phyloP scores from a whole-genome alignment of 1,284 basidiomycete genomes.

The Cryptococcus sp. region DNA sequence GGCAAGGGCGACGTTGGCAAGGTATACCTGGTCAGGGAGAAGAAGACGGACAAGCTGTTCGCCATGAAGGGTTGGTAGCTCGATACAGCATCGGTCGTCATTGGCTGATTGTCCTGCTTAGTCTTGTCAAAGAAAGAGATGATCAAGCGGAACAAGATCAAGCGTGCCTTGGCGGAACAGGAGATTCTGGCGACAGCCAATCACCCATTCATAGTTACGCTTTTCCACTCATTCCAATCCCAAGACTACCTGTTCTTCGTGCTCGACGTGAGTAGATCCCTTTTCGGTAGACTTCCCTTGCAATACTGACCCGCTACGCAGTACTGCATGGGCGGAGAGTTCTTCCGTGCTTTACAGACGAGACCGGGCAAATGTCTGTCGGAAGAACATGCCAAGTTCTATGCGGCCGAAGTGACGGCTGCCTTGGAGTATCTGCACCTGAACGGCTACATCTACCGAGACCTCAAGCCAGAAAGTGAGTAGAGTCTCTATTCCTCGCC shows the following conservation, averaged over 20 bases:
- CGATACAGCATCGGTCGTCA: neutral
- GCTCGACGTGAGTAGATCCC: constrained; percentile 71
- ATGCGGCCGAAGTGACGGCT: constrained; percentile 97
- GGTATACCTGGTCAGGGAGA: constrained; percentile 93
- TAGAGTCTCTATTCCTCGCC: constrained; percentile 27
- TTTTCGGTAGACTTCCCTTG: too few relatives aligned
- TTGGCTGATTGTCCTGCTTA: constrained; percentile 41
- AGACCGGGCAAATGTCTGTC: constrained; percentile 92
- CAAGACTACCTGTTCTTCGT: constrained; percentile 95
- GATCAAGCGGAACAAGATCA: constrained; percentile 98
- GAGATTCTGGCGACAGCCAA: constrained; percentile 95
- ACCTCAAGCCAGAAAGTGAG: constrained; percentile 98
- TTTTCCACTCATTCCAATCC: constrained; percentile 98
- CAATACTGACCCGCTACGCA: constrained; percentile 4
- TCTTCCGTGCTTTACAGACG: constrained; percentile 94
- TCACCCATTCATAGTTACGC: constrained; percentile 96
- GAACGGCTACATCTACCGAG: constrained; percentile 99
- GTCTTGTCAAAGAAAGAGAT: constrained; percentile 96
- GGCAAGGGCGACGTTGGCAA: constrained; percentile 96
- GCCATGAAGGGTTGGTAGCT: constrained; percentile 83
- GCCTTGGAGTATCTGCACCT: constrained; percentile 98
- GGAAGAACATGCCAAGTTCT: constrained; percentile 95
- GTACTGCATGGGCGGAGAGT: constrained; percentile 99
- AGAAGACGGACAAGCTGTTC: constrained; percentile 88
- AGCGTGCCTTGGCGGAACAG: constrained; percentile 92